A percentile compares a stretch with the other conserved stretches of the same genome.
phyloP scores from a whole-genome alignment of 768 basidiomycete genomes.

The Cystofilobasidium bisporidii region DNA sequence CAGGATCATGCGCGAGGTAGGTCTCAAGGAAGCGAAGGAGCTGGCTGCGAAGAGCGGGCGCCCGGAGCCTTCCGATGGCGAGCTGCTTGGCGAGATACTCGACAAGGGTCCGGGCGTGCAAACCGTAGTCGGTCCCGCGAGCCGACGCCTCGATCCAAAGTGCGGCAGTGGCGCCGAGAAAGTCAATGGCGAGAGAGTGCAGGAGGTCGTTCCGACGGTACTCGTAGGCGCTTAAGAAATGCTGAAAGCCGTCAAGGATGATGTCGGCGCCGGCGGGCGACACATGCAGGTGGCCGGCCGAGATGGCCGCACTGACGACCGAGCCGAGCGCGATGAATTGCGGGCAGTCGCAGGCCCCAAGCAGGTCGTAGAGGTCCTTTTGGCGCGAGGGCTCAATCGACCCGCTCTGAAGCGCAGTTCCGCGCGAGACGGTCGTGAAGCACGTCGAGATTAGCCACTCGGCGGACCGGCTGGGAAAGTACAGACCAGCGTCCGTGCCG shows the following conservation, averaged over 20 bases:
- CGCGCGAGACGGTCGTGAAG: slow-evolving; percentile 7
- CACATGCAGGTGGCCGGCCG: slow-evolving; percentile 51
- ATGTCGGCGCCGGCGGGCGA: slow-evolving; percentile 47
- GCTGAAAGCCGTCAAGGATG: slow-evolving; percentile 49
- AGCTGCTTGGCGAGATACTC: slow-evolving; percentile 50
- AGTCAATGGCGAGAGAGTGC: slow-evolving; percentile 50
- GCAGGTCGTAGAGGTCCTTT: slow-evolving; percentile 33
- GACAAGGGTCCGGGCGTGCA: slow-evolving; percentile 48
- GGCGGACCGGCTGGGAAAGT: not conserved
- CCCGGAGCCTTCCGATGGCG: slow-evolving; percentile 43
- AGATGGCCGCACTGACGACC: slow-evolving; percentile 51
- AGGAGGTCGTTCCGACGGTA: slow-evolving; percentile 42
- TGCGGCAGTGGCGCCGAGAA: slow-evolving; percentile 56
- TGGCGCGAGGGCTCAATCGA: slow-evolving; percentile 12
- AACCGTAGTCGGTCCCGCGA: slow-evolving; percentile 41
- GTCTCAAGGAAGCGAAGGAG: slow-evolving; percentile 56
- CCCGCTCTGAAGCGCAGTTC: slow-evolving; percentile 1
- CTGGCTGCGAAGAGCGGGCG: slow-evolving; percentile 56
- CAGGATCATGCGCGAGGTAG: slow-evolving; percentile 55
- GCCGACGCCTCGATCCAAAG: slow-evolving; percentile 48
- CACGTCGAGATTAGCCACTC: slow-evolving; percentile 1
- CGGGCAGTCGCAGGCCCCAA: slow-evolving; percentile 44
- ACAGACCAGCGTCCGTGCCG: not conserved
- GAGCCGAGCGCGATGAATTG: slow-evolving; percentile 52
- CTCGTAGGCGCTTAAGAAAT: slow-evolving; percentile 13